Percentiles rank a stretch among this genome's conserved stretches.
Conservation (phyloP, 2,329 filamentous ascomycete species). For the Cordyceps cicadae region DNA sequence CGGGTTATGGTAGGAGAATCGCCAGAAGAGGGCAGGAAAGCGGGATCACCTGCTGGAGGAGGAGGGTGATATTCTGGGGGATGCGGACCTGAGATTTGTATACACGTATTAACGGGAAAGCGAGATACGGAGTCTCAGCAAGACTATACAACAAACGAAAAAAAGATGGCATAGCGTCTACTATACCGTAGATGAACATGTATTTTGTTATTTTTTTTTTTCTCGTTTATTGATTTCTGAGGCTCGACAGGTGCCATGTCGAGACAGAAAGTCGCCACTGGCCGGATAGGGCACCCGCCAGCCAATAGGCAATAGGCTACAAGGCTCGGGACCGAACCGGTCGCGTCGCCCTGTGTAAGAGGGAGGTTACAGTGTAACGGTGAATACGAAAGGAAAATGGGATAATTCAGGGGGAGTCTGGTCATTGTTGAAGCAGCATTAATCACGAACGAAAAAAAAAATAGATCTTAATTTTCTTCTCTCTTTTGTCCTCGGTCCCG, state of each 20-base stretch:
- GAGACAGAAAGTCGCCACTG: neutral
- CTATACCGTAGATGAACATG: no score
- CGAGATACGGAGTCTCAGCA: neutral
- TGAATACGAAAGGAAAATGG: neutral
- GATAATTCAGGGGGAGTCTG: neutral
- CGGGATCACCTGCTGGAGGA: conserved; percentile 8
- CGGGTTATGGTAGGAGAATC: conserved; percentile 10
- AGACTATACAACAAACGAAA: neutral
- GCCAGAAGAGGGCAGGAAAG: conserved; percentile 7
- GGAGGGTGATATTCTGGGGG: conserved; percentile 10
- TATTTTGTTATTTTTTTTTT: neutral
- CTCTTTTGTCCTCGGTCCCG: neutral
- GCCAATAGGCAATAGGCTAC: neutral
- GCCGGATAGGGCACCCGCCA: neutral
- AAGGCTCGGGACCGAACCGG: neutral
- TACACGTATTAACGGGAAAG: conserved; percentile 5
- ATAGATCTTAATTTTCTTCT: neutral
- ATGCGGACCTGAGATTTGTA: conserved; percentile 8
- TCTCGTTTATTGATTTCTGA: neutral
- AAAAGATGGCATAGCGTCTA: neutral
- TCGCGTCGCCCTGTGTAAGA: neutral
- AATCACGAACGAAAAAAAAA: no score
- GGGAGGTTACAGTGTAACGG: neutral
- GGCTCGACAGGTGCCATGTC: neutral
- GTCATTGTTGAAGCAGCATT: no score